These are phyloP conservation scores for Penicillium cinerascens DNA, from an alignment of 495 filamentous ascomycete species.

Conservation along the genomic window DNA sequence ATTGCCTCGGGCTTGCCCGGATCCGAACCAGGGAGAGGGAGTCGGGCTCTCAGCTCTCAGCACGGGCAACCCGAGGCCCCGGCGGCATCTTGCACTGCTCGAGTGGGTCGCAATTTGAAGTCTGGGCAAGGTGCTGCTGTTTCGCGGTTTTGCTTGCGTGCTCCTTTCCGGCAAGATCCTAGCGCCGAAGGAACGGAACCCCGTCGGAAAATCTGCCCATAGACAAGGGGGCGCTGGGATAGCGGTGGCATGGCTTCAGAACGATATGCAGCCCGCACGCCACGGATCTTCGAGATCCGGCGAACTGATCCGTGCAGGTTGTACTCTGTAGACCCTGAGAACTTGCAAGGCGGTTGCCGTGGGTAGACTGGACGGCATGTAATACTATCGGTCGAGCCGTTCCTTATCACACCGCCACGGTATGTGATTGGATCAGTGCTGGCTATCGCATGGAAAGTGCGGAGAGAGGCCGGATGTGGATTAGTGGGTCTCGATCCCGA, in stretches of 20 bases:
- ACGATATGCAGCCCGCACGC: not conserved
- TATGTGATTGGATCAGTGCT: slow-evolving; percentile 15
- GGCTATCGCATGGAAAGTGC: slow-evolving; percentile 21
- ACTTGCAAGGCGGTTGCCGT: not conserved
- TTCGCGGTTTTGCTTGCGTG: not conserved
- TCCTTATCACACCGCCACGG: slow-evolving; percentile 4
- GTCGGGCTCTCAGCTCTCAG: not conserved
- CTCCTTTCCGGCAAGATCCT: not conserved
- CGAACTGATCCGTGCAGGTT: not conserved
- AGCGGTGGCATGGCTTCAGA: not conserved
- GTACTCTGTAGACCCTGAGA: not conserved
- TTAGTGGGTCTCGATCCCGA: slow-evolving; percentile 11
- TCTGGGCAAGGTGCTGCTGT: not conserved
- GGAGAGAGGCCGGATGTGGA: slow-evolving; percentile 19
- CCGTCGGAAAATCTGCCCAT: slow-evolving; percentile 20
- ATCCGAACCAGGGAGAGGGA: not conserved
- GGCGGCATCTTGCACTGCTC: not conserved
- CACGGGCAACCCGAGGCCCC: not conserved
- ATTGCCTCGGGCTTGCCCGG: not conserved
- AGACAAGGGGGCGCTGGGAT: slow-evolving; percentile 9
- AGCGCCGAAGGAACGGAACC: slow-evolving; percentile 13
- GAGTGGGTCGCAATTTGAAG: not conserved
- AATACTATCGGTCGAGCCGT: not conserved
- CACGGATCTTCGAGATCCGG: not conserved
- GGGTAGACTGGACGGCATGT: not conserved